phyloP scores from a whole-genome alignment of 2,329 filamentous ascomycete genomes.

The Chaetothyriales sp. region DNA sequence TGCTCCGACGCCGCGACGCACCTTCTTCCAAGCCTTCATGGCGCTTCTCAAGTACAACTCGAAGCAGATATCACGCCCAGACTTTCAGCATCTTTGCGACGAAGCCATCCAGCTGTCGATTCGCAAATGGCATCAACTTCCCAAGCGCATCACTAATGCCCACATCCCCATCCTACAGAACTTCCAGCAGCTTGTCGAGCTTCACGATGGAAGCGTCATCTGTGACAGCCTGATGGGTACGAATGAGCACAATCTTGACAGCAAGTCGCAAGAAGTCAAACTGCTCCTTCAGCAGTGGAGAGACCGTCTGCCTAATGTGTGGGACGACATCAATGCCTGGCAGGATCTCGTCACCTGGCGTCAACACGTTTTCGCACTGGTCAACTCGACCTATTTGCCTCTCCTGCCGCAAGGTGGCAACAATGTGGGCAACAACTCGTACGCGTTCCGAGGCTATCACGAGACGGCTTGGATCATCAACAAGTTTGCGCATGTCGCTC shows the following conservation, averaged over 20 bases:
- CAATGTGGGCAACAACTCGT: slow-evolving; percentile 78
- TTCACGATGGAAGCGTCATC: slow-evolving; percentile 95
- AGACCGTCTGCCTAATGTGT: slow-evolving; percentile 88
- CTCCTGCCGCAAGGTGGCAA: slow-evolving; percentile 61
- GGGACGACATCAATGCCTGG: slow-evolving; percentile 99
- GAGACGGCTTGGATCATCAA: slow-evolving; percentile 99
- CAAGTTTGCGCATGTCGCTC: slow-evolving; percentile 89
- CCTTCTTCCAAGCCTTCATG: slow-evolving; percentile 99
- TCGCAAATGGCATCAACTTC: slow-evolving; percentile 97
- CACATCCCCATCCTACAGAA: slow-evolving; percentile 92
- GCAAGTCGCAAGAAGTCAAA: slow-evolving; percentile 92
- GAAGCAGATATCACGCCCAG: slow-evolving; percentile 63
- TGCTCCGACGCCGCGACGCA: slow-evolving; percentile 79
- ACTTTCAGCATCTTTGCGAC: slow-evolving; percentile 84
- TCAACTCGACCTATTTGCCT: slow-evolving; percentile 84
- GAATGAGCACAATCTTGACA: slow-evolving; percentile 70
- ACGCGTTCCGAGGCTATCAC: slow-evolving; percentile 92
- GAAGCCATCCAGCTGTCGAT: slow-evolving; percentile 96
- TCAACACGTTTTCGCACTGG: slow-evolving; percentile 95
- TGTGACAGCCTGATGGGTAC: slow-evolving; percentile 81
- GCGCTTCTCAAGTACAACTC: slow-evolving; percentile 85
- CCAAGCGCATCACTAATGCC: slow-evolving; percentile 79
- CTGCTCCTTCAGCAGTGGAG: slow-evolving; percentile 87
- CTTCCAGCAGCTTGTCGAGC: slow-evolving; percentile 93
- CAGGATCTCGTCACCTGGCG: slow-evolving; percentile 99